Percentiles rank a stretch among this genome's conserved stretches.
These are phyloP conservation scores for Thozetella sp. DNA, from an alignment of 495 filamentous ascomycete species.

Conservation along the genomic window DNA sequence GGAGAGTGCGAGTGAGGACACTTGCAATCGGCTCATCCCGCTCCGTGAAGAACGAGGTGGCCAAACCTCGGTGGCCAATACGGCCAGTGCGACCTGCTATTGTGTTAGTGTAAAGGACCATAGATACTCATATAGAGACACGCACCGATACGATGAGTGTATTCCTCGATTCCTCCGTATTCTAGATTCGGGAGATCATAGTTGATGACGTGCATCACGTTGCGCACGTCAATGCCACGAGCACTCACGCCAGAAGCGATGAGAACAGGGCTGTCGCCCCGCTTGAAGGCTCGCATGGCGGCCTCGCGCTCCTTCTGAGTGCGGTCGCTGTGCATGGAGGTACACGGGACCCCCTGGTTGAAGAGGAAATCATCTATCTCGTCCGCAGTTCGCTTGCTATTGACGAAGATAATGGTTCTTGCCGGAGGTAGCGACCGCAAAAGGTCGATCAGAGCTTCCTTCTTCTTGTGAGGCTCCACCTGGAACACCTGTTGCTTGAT, in stretches of 20 bases:
- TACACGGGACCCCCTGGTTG: conserved; percentile 75
- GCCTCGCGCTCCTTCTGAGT: conserved; percentile 94
- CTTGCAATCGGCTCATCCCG: conserved; percentile 68
- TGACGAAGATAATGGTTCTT: conserved; percentile 92
- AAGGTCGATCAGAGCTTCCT: conserved; percentile 70
- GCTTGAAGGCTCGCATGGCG: conserved; percentile 83
- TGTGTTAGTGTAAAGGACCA: not conserved
- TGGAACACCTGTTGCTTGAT: conserved; percentile 77
- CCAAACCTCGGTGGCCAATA: conserved; percentile 84
- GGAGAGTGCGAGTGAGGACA: conserved; percentile 73
- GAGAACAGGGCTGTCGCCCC: conserved; percentile 73
- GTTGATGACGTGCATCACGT: conserved; percentile 91
- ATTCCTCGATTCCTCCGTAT: conserved; percentile 90
- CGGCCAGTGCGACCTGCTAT: conserved; percentile 86
- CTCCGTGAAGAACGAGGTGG: conserved; percentile 83
- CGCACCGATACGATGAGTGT: conserved; percentile 90
- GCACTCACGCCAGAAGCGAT: conserved; percentile 83
- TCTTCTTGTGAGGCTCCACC: conserved; percentile 64
- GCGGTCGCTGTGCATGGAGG: conserved; percentile 84
- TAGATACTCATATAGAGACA: conserved; percentile 21
- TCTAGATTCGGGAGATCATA: conserved; percentile 73
- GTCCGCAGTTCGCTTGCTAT: conserved; percentile 74
- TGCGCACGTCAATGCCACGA: conserved; percentile 87
- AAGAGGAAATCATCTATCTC: conserved; percentile 85
- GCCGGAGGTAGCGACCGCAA: conserved; percentile 65